Base-by-base conservation (phyloP, 2,329 filamentous ascomycete genomes). In the Alternaria atra region DNA sequence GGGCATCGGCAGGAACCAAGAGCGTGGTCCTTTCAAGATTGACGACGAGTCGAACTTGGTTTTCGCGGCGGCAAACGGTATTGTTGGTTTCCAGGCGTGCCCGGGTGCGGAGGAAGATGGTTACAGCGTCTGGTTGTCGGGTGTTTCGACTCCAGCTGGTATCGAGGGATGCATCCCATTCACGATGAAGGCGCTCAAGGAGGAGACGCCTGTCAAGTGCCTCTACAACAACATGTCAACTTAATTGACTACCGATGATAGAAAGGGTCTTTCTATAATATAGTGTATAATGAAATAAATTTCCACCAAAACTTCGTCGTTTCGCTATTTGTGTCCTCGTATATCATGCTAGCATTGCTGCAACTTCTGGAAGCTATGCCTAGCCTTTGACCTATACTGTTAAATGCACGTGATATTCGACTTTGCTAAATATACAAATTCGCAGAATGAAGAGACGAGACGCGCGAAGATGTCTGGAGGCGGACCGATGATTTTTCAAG, bases 91-190 rank as follows among this genome's bases (percentile, higher is more conserved):
- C 39, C 39, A 42, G 20, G 39, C 39, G 20, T 42, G 39, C 39
- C 39, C 39, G 5, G 39, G 20, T 25, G 13, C 20, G 5, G 20
- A 4, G 1, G 39, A 42, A 10, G 13, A 42, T 12, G 39, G 39
- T 15, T 42, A 15, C 1, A 42, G 20, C 10, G 20, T 42, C 20
- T 42, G 39, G 39, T 3, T 42, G 12, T 13, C 20, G 12, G 39
- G 39, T 2, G 39, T 42, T 86, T 83, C 50, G 2, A 64, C 51
- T 17, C 68, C 69, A 2, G 68, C 56, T 4, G 79, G 58, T 13
- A 78, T 78, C 67, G 35, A 69, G 50, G 53, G 73, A 66, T 81
- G 79, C 55, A 66, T 73, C 29, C 67, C 71, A 30, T 73, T 80
- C 55, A 69, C 65, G 35, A 69, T 72, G 32, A 70, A 63, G 6